Conservation (phyloP, 2,329 filamentous ascomycete genomes). For the Claviceps sp. region DNA sequence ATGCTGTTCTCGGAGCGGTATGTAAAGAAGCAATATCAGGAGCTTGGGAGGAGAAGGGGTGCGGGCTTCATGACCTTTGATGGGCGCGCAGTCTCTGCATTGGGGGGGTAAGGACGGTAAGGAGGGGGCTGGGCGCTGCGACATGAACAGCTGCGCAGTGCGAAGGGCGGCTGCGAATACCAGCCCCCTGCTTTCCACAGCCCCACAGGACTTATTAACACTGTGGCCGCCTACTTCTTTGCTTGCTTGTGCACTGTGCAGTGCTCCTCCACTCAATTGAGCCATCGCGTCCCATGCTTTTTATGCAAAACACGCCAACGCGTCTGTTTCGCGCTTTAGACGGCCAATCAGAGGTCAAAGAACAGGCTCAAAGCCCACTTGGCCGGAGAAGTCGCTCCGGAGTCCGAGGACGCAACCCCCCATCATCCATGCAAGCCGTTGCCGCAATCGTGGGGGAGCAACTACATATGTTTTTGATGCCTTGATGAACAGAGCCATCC, state of each 20-base stretch:
- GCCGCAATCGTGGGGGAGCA: too few species aligned
- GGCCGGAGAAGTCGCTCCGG: neutral
- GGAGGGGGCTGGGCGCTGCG: constrained; percentile 11
- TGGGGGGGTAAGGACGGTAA: neutral
- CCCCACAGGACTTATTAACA: neutral
- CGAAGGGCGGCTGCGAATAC: constrained; percentile 6
- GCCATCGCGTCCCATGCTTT: neutral
- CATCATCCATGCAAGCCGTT: neutral
- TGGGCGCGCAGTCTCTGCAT: constrained; percentile 3
- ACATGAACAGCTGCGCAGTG: constrained; percentile 1
- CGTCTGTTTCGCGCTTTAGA: neutral
- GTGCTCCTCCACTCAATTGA: neutral
- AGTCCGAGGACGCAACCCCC: neutral
- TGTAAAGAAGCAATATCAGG: constrained; percentile 1
- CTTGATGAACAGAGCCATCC: neutral
- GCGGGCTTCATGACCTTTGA: constrained; percentile 9
- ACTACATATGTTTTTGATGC: neutral
- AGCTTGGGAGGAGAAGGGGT: constrained; percentile 9
- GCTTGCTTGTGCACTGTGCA: neutral
- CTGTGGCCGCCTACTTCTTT: neutral
- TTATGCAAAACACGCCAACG: neutral
- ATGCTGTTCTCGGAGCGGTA: neutral
- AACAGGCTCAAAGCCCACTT: neutral
- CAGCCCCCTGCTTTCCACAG: constrained; percentile 7
- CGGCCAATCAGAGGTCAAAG: neutral